These are phyloP conservation scores for Jackrogersella multiformis DNA, from an alignment of 495 filamentous ascomycete genomes.

Conservation along the genomic window DNA sequence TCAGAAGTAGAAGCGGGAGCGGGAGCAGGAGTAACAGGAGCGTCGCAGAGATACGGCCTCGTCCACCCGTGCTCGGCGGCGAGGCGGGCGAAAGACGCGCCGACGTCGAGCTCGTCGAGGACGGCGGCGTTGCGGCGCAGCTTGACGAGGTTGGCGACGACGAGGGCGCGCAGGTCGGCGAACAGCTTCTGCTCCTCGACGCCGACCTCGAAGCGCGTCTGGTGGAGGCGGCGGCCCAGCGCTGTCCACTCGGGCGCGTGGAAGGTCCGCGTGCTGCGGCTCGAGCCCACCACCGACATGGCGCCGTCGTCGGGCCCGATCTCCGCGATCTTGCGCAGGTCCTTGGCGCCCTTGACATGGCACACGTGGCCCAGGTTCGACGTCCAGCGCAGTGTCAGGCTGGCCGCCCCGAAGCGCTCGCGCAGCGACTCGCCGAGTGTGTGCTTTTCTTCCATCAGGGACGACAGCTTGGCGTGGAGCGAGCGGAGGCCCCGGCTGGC, in stretches of 20 bases:
- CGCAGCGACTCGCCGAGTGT: slow-evolving; percentile 69
- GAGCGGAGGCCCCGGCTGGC: slow-evolving; percentile 71
- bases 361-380: slow-evolving; percentile 86
- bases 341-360: slow-evolving; percentile 82
- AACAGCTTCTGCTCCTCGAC: slow-evolving; percentile 83
- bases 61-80: slow-evolving; percentile 76
- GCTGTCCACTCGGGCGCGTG: slow-evolving; percentile 84
- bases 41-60: slow-evolving; percentile 73
- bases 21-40: slow-evolving; percentile 37
- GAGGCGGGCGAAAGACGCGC: slow-evolving; percentile 80
- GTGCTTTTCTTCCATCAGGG: slow-evolving; percentile 65
- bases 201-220: slow-evolving; percentile 75
- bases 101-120: slow-evolving; percentile 91
- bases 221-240: slow-evolving; percentile 78
- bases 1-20: neutral
- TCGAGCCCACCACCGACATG: slow-evolving; percentile 65
- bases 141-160: slow-evolving; percentile 79
- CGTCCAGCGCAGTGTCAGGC: slow-evolving; percentile 82
- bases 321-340: slow-evolving; percentile 54
- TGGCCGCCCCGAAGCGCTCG: slow-evolving; percentile 57
- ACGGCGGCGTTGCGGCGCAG: slow-evolving; percentile 88
- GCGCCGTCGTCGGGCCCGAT: slow-evolving; percentile 51
- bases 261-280: slow-evolving; percentile 85
- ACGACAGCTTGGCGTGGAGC: slow-evolving; percentile 72
- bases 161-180: slow-evolving; percentile 71